Evolutionary conservation across 2,329 filamentous ascomycete genomes (phyloP), one percentile per base, ranked within the genome.

Genomic region (Colletotrichum magnum): DNA sequence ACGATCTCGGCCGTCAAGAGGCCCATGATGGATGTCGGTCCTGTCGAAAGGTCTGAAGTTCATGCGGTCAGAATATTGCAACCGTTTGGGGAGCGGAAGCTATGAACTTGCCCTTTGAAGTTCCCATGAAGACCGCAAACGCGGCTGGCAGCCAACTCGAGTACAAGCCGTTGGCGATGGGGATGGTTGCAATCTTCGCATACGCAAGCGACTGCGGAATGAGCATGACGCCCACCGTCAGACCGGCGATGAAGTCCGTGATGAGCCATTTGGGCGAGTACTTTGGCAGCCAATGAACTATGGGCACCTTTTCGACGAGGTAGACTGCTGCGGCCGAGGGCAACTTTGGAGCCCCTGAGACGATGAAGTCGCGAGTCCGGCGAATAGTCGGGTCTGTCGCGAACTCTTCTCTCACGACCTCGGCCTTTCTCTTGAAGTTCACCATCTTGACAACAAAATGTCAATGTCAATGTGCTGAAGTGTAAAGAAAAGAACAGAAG

Each of bases 1-100:
- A 92, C 83, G 53, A 90, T 89, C 66, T 91, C 87, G 16, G 88
- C 86, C 0, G 89, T 92, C 32, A 92, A 81, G 2, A 92, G 84
- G 10, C 89, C 89, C 64, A 92, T 84, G 18, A 92, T 85, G 0
- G 89, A 91, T 0, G 90, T 92, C 13, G 90, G 90, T 5, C 90
- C 89, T 0, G 86, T 87, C 1, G 88, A 90, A 5, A 92, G 77
- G 75, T 90, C 88, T 89, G 50, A 4, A 18, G 5, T 52, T 15
- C 4, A 7, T 0, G 47, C 9, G 1, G 72, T 68, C 12, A 41
- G 56, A 47, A 16, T 2, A 36, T 5, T 64, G 16, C 21, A 24
- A 6, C 26, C 5, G 6, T 7, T 18, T 18, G 5, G 9, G 4
- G 10, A 24, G 5, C 12, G n/a, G 16, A 43, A 1, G 3, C 0